Evolutionary conservation across 352 stramenopile species (phyloP).

Genomic region (Stramenopiles sp.): DNA sequence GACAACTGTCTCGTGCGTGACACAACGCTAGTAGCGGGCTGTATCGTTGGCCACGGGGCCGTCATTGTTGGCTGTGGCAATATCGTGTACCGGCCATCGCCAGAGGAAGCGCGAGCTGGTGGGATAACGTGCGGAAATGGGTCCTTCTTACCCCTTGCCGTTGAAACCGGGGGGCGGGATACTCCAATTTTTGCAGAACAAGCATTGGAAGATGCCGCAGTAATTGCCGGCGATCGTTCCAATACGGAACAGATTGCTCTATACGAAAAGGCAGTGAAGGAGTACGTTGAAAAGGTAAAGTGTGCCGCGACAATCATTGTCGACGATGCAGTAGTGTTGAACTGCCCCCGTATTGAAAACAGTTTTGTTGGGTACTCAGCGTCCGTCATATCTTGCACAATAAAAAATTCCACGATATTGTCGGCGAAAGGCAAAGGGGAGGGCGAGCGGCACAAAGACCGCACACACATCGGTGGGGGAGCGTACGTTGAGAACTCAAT

Average conservation of each 20-base stretch:
- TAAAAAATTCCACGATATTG: constrained; percentile 39
- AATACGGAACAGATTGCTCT: too few species aligned
- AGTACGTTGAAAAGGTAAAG: constrained; percentile 31
- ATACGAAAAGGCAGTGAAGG: constrained; percentile 36
- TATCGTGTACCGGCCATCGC: constrained; percentile 26
- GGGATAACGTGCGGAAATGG: constrained; percentile 39
- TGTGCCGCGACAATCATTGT: constrained; percentile 15
- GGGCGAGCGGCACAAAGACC: too few species aligned
- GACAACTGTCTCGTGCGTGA: too few species aligned
- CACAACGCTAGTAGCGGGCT: too few species aligned
- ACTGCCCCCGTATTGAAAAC: constrained; percentile 38
- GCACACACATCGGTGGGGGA: too few species aligned
- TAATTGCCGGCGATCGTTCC: constrained; percentile 28
- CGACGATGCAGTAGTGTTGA: constrained; percentile 30
- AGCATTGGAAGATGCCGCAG: constrained; percentile 31
- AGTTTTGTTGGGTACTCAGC: constrained; percentile 38
- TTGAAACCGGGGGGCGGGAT: constrained; percentile 49
- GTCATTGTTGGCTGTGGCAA: constrained; percentile 41
- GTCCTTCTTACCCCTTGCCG: constrained; percentile 40
- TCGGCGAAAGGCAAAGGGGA: constrained; percentile 43
- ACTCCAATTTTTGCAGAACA: constrained; percentile 45
- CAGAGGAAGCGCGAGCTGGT: too few species aligned
- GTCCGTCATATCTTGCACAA: constrained; percentile 11
- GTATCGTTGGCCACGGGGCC: too few species aligned
- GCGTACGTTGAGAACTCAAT: constrained; percentile 23